phyloP scores from a whole-genome alignment of 1,284 basidiomycete genomes.

The Microstroma glucosiphilum region DNA sequence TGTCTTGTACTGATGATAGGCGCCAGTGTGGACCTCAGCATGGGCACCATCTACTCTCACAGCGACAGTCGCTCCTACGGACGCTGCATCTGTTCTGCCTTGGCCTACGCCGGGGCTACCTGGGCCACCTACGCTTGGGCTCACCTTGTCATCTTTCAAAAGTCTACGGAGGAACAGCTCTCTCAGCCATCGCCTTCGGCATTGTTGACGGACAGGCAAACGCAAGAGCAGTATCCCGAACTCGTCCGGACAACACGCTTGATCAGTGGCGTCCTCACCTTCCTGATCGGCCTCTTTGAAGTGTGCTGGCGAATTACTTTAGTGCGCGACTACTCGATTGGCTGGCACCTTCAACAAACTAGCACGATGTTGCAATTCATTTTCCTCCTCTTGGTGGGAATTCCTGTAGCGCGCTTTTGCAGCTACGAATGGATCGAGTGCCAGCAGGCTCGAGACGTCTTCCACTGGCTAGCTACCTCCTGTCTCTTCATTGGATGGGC shows the following conservation, averaged over 20 bases:
- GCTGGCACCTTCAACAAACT: neutral
- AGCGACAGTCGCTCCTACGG: neutral
- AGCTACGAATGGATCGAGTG: neutral
- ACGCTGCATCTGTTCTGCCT: neutral
- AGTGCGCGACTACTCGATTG: neutral
- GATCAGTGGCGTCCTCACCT: neutral
- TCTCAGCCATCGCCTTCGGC: neutral
- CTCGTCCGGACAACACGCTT: neutral
- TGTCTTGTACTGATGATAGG: neutral
- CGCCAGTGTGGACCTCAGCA: neutral
- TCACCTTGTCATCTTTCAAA: neutral
- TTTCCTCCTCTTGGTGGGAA: neutral
- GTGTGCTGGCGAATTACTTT: neutral
- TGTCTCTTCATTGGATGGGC: neutral
- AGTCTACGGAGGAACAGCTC: neutral
- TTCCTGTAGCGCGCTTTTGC: neutral
- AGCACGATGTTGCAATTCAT: neutral
- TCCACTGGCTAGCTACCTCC: neutral
- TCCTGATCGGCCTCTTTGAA: neutral
- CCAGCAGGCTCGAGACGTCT: neutral
- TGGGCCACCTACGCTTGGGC: neutral
- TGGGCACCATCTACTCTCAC: neutral
- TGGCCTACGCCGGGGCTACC: neutral
- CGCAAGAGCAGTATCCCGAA: neutral
- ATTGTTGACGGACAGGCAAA: neutral